Evolutionary conservation across 805 yeast genomes (phyloP).

Genomic region (Cyberlindnera galapagoensis): DNA sequence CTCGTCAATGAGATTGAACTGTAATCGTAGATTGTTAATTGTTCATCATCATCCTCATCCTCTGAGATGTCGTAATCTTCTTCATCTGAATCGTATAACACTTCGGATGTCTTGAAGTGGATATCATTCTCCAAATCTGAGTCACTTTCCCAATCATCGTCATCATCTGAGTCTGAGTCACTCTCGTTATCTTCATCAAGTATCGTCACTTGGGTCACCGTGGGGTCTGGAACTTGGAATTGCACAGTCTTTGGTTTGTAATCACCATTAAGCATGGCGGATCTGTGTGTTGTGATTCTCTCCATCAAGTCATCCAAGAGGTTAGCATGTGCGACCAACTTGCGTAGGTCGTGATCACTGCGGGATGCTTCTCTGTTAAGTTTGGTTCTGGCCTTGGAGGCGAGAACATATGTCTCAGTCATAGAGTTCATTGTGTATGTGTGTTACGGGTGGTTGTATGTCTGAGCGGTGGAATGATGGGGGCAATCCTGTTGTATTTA

Average conservation of each 20-base stretch:
- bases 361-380: constrained; percentile 20
- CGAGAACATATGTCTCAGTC: constrained; percentile 21
- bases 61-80: constrained; percentile 7
- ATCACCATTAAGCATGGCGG: constrained; percentile 8
- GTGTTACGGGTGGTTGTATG: constrained; percentile 2
- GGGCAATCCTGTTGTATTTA: background rate
- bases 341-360: constrained; percentile 20
- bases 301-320: constrained; percentile 22
- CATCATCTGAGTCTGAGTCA: constrained; percentile 14
- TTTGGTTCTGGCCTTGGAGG: constrained; percentile 21
- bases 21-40: constrained; percentile 5
- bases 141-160: constrained; percentile 9
- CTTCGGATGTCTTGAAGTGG: constrained; percentile 8
- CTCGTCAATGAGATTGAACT: constrained; percentile 2
- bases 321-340: constrained; percentile 23
- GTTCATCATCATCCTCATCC: constrained; percentile 12
- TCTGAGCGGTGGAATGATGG: too few relatives aligned
- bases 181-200: constrained; percentile 13
- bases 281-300: constrained; percentile 15
- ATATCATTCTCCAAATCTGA: constrained; percentile 11
- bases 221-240: constrained; percentile 8
- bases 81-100: constrained; percentile 8
- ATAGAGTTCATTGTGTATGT: constrained; percentile 12
- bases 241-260: constrained; percentile 6
- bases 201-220: constrained; percentile 5